Evolutionary conservation across 352 stramenopile genomes (phyloP).

Genomic region (Peronospora farinosa): DNA sequence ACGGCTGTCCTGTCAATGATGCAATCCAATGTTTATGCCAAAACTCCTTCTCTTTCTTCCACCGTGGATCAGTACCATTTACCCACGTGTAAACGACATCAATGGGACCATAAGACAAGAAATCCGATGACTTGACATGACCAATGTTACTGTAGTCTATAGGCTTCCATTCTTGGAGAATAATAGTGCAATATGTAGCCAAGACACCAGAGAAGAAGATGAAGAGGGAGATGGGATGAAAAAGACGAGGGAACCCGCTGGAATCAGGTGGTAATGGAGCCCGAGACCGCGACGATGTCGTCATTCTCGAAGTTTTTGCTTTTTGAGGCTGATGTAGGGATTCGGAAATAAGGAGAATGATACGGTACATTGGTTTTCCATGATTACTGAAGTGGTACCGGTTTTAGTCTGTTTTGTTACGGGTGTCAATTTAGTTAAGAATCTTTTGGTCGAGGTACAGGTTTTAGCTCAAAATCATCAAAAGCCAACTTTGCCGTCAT

Average conservation of each 20-base stretch:
- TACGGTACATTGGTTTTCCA: not conserved
- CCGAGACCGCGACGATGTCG: slow-evolving; percentile 15
- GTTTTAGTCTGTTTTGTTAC: too few species aligned
- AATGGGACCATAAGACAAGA: slow-evolving; percentile 78
- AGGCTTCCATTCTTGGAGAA: slow-evolving; percentile 13
- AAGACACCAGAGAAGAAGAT: slow-evolving; percentile 14
- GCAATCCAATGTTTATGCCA: slow-evolving; percentile 87
- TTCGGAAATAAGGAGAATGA: slow-evolving; percentile 10
- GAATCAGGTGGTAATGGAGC: slow-evolving; percentile 2
- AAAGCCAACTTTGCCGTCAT: slow-evolving; percentile 79
- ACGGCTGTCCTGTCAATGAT: slow-evolving; percentile 68
- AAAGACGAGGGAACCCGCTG: not conserved
- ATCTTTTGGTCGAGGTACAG: slow-evolving; percentile 57
- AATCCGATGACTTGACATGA: slow-evolving; percentile 44
- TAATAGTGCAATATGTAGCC: slow-evolving; percentile 6
- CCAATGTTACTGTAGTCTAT: slow-evolving; percentile 59
- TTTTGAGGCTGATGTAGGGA: not conserved
- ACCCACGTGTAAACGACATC: slow-evolving; percentile 97
- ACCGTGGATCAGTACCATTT: slow-evolving; percentile 91
- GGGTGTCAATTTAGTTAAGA: slow-evolving; percentile 1
- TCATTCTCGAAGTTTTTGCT: not conserved
- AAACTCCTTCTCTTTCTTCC: slow-evolving; percentile 85
- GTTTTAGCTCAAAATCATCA: slow-evolving; percentile 84
- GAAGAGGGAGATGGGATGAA: not conserved
- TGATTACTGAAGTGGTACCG: too few species aligned